A percentile compares a stretch with the other conserved stretches of the same genome.
Evolutionary conservation across 2,329 filamentous ascomycete species (phyloP).

Genomic region (Didymellaceae sp.): DNA sequence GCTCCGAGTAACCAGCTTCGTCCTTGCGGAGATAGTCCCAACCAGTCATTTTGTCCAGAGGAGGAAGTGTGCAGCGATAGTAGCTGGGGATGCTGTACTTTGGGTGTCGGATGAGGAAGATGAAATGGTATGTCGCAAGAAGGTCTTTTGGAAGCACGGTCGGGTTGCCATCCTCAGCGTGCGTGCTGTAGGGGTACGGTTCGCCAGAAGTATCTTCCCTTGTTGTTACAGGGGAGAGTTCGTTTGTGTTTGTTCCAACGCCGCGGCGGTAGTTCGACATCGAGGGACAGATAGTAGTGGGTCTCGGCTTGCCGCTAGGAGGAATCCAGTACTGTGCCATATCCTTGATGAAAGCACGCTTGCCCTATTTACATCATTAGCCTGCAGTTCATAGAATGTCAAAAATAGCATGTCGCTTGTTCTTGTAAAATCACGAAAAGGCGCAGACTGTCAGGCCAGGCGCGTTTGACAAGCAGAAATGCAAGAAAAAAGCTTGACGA

Average conservation of each 20-base stretch:
- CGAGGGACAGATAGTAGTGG: conserved; percentile 78
- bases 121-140: conserved; percentile 85
- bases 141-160: conserved; percentile 79
- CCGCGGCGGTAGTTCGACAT: conserved; percentile 65
- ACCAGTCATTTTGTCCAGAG: conserved; percentile 79
- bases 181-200: conserved; percentile 66
- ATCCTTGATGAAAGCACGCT: conserved; percentile 97
- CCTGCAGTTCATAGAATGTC: neutral
- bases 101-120: conserved; percentile 97
- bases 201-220: conserved; percentile 36
- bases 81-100: conserved; percentile 89
- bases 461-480: too few species aligned
- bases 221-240: conserved; percentile 44
- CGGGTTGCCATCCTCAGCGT: conserved; percentile 74
- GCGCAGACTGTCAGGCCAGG: too few species aligned
- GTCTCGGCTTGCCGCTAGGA: conserved; percentile 64
- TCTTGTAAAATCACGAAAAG: too few species aligned
- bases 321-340: conserved; percentile 92
- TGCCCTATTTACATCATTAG: conserved; percentile 64
- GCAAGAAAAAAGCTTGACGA: too few species aligned
- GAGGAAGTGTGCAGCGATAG: conserved; percentile 91
- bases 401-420: neutral
- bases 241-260: conserved; percentile 60
- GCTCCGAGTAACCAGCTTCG: conserved; percentile 90
- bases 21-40: conserved; percentile 86